Evolutionary conservation across 2,329 filamentous ascomycete species (phyloP), one percentile per base, ranked within the genome.

Genomic region (Fonsecaea multimorphosa): DNA sequence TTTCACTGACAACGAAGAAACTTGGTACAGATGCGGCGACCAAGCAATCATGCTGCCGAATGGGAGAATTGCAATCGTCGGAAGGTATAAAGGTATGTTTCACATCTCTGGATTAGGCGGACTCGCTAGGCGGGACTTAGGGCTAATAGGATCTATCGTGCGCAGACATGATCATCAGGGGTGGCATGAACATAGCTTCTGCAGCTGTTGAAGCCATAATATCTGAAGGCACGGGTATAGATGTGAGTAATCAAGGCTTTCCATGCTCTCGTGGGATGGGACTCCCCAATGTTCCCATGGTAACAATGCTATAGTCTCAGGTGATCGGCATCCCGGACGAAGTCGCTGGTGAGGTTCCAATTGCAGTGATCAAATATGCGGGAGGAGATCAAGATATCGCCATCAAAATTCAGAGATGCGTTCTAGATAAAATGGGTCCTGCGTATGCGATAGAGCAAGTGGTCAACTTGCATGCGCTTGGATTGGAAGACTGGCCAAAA

Each of bases 291-390:
- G 14, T 49, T 8, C 46, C 27, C 65, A 57, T 54, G n/a, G 8
- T 59, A 49, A 63, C 1, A 63, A 11, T 22, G 3, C n/a, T 34
- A 34, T 0, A 71, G 62, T 60, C 72, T 0, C 77, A 81, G 61
- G 78, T 84, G 1, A 75, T 84, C 12, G 82, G 80, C 8, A 72
- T 80, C 1, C 74, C 77, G 1, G 81, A 84, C 68, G 75, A 78
- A 12, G 71, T 81, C 61, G 81, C 82, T 29, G 82, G 82, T 3
- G 81, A 84, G 67, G 76, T 84, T 2, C 79, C 81, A 0, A 77
- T 84, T 14, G 82, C 82, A 1, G 72, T 84, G 12, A 77, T 82
- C 29, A 71, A 74, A 34, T 65, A 62, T 46, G 2, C 51, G 1
- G 59, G 44, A 19, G 52, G 44, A 29, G 52, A 55, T 36, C 29